phyloP scores from a whole-genome alignment of 805 yeast genomes.

The Ogataea haglerorum region DNA sequence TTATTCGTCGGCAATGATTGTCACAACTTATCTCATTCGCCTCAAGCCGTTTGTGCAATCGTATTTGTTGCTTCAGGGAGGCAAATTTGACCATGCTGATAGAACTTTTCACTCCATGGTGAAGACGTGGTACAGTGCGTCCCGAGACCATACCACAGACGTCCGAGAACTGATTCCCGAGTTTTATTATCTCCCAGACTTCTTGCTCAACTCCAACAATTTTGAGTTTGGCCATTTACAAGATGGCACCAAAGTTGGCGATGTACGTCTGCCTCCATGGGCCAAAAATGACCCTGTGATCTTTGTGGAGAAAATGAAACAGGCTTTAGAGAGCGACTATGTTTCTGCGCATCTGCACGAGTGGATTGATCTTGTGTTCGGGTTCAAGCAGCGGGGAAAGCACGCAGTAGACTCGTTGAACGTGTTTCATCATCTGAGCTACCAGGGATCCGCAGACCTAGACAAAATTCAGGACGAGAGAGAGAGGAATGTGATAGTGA shows the following conservation, averaged over 20 bases:
- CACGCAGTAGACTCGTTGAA: conserved; percentile 65
- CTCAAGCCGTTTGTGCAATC: conserved; percentile 79
- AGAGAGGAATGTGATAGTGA: conserved; percentile 73
- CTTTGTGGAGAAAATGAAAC: conserved; percentile 71
- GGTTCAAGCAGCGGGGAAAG: conserved; percentile 71
- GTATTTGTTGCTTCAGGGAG: conserved; percentile 76
- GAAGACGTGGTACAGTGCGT: conserved; percentile 80
- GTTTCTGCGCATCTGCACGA: conserved; percentile 72
- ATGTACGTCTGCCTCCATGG: conserved; percentile 81
- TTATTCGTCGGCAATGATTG: conserved; percentile 92
- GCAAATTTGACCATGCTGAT: conserved; percentile 86
- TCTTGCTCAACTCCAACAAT: conserved; percentile 59
- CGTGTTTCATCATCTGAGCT: conserved; percentile 81
- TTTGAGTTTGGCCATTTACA: conserved; percentile 73
- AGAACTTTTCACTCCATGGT: conserved; percentile 69
- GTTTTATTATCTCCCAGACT: conserved; percentile 79
- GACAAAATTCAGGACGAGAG: conserved; percentile 69
- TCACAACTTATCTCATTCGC: conserved; percentile 73
- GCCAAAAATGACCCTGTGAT: conserved; percentile 72
- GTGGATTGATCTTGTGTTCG: conserved; percentile 87
- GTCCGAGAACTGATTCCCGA: conserved; percentile 87
- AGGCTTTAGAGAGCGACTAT: conserved; percentile 78
- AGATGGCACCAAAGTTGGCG: conserved; percentile 48
- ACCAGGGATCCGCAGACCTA: conserved; percentile 77
- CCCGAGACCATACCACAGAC: conserved; percentile 78